These are phyloP conservation scores for Umbelopsis sp. DNA, from an alignment of 192 early-diverging fungal species.

Conservation along the genomic window DNA sequence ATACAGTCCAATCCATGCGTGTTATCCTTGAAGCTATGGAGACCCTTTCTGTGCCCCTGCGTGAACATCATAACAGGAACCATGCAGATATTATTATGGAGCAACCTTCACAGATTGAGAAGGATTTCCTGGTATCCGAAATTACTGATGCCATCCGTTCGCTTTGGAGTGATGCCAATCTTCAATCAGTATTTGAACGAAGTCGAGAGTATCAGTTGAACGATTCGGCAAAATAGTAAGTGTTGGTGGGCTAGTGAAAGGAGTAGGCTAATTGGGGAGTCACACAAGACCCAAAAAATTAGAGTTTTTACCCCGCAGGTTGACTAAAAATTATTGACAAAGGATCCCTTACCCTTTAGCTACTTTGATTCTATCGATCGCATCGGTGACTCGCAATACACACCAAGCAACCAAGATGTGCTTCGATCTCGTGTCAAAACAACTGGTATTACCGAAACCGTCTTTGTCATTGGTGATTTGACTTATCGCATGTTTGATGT, in stretches of 20 bases:
- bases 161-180: constrained; percentile 83
- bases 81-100: constrained; percentile 77
- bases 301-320: not conserved
- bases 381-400: constrained; percentile 77
- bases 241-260: not conserved
- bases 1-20: constrained; percentile 93
- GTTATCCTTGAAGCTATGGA: constrained; percentile 95
- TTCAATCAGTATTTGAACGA: constrained; percentile 78
- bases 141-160: constrained; percentile 76
- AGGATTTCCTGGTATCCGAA: constrained; percentile 80
- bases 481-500: constrained; percentile 98
- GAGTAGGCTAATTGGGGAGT: not conserved
- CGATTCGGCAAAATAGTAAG: constrained; percentile 95
- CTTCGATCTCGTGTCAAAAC: constrained; percentile 96
- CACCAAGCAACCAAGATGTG: constrained; percentile 95
- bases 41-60: constrained; percentile 74
- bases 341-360: constrained; percentile 41
- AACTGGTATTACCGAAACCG: constrained; percentile 95
- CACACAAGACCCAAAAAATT: not conserved
- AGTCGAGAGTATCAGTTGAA: constrained; percentile 94
- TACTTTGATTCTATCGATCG: constrained; percentile 97
- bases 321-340: not conserved
- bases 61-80: constrained; percentile 63
- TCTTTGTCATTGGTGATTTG: constrained; percentile 89
- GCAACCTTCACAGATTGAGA: constrained; percentile 87